A percentile compares a stretch with the other conserved stretches of the same genome.
phyloP scores from a whole-genome alignment of 1,284 basidiomycete species.

The Phenoliferia sp. region DNA sequence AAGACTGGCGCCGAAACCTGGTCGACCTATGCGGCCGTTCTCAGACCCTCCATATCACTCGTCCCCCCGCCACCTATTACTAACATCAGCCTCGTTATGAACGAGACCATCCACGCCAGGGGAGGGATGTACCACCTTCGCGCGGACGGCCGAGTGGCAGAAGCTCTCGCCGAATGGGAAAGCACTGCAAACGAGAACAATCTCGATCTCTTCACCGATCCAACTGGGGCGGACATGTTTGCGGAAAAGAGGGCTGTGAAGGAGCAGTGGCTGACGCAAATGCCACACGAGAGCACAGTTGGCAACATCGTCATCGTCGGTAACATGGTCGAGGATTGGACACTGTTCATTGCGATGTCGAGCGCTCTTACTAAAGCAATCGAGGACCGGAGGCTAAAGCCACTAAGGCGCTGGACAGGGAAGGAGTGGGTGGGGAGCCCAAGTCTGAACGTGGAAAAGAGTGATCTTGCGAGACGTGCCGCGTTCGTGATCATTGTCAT shows the following conservation, averaged over 20 bases:
- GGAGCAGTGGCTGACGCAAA: background rate
- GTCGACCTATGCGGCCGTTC: background rate
- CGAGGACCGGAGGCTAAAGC: background rate
- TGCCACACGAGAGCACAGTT: background rate
- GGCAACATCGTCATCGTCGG: background rate
- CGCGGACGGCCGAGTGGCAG: background rate
- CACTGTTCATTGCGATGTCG: background rate
- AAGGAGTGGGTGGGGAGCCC: background rate
- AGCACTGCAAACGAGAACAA: background rate
- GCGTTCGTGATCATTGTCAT: background rate
- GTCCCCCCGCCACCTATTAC: background rate
- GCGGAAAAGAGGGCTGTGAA: background rate
- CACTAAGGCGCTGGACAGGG: background rate
- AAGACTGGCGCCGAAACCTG: background rate
- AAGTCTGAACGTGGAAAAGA: background rate
- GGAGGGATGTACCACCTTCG: constrained; percentile 1
- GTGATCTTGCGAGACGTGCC: background rate
- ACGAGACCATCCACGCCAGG: background rate
- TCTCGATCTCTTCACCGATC: background rate
- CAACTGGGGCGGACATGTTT: background rate
- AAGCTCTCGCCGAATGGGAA: background rate
- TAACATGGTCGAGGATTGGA: constrained; percentile 1
- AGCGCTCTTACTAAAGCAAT: background rate
- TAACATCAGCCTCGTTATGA: background rate
- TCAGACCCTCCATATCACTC: background rate